Evolutionary conservation across 805 yeast genomes (phyloP).

Genomic region (Clavispora asparagi): DNA sequence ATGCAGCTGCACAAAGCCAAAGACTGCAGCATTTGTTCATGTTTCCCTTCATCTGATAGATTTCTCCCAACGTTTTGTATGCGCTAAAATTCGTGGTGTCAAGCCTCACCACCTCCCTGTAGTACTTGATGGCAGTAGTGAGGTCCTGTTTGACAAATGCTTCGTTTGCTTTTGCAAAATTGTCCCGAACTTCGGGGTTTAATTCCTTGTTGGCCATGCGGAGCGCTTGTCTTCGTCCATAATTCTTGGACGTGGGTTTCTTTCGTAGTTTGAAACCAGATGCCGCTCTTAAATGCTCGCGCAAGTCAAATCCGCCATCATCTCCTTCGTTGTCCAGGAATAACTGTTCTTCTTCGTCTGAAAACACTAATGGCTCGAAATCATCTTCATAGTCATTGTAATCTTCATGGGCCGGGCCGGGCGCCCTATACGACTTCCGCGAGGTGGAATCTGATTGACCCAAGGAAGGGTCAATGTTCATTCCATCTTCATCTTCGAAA

Average conservation of each 20-base stretch:
- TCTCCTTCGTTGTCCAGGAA: slow-evolving; percentile 26
- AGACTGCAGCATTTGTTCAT: slow-evolving; percentile 69
- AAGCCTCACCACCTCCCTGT: slow-evolving; percentile 64
- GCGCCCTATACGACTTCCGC: neutral
- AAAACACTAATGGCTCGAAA: slow-evolving; percentile 15
- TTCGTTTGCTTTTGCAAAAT: slow-evolving; percentile 71
- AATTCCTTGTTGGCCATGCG: slow-evolving; percentile 37
- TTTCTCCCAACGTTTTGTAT: slow-evolving; percentile 83
- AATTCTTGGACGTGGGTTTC: slow-evolving; percentile 28
- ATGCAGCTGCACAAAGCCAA: slow-evolving; percentile 78
- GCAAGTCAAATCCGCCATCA: slow-evolving; percentile 43
- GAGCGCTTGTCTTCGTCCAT: slow-evolving; percentile 34
- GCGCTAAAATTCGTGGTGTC: slow-evolving; percentile 80
- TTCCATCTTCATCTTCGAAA: neutral
- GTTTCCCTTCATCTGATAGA: slow-evolving; percentile 63
- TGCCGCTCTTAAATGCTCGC: slow-evolving; percentile 64
- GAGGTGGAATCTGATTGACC: neutral
- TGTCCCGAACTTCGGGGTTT: slow-evolving; percentile 67
- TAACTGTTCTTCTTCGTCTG: slow-evolving; percentile 19
- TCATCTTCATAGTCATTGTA: slow-evolving; percentile 9
- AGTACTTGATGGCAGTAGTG: slow-evolving; percentile 54
- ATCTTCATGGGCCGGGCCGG: neutral
- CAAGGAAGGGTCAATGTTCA: neutral
- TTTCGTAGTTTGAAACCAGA: slow-evolving; percentile 52
- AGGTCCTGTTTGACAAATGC: slow-evolving; percentile 67